Conservation (phyloP, 108 stramenopile genomes). For the Skeletonema tropicum region DNA sequence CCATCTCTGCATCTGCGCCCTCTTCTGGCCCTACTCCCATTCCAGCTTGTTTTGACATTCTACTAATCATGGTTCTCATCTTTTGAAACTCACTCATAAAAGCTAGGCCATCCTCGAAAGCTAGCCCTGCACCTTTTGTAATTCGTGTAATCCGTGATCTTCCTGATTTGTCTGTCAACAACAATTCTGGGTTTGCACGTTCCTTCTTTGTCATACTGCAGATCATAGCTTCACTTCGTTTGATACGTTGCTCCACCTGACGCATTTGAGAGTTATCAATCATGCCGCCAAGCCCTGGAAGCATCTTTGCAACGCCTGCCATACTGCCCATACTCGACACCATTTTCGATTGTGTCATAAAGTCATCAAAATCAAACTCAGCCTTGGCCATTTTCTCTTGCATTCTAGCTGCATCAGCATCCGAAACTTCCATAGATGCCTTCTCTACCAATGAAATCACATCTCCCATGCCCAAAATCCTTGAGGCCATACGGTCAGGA, state of each 20-base stretch:
- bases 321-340: constrained; percentile 90
- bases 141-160: constrained; percentile 77
- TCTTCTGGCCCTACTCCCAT: constrained; percentile 30
- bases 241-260: constrained; percentile 75
- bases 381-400: constrained; percentile 88
- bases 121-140: constrained; percentile 79
- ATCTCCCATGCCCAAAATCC: constrained; percentile 98
- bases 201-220: constrained; percentile 92
- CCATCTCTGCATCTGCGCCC: constrained; percentile 35
- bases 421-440: constrained; percentile 88
- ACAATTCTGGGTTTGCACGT: constrained; percentile 82
- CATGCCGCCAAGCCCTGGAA: constrained; percentile 91
- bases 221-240: constrained; percentile 90
- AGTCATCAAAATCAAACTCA: constrained; percentile 95
- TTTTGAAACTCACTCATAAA: constrained; percentile 95
- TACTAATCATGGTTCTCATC: constrained; percentile 95
- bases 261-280: constrained; percentile 67
- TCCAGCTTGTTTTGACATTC: constrained; percentile 90
- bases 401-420: constrained; percentile 83
- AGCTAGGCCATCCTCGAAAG: constrained; percentile 67
- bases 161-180: constrained; percentile 82
- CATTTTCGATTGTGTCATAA: constrained; percentile 83
- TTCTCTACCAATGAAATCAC: constrained; percentile 95
- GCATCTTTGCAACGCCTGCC: constrained; percentile 92
- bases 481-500: constrained; percentile 95